Evolutionary conservation across 192 early-diverging fungal genomes (phyloP), one percentile per base, ranked within the genome.

Genomic region (Backusella morwellensis): DNA sequence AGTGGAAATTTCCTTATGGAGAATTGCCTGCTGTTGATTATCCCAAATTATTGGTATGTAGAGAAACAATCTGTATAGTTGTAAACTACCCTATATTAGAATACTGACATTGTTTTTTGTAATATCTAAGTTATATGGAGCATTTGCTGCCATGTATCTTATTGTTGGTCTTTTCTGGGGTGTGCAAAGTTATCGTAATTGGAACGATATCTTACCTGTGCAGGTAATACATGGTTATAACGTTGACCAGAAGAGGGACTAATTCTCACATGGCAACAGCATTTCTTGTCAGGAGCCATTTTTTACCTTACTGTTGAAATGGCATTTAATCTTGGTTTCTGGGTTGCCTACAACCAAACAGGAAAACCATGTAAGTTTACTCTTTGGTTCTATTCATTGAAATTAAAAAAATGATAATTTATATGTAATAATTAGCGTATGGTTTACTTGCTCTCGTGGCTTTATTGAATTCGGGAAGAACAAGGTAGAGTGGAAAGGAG

Each of bases 251-350:
- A 42, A 72, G 5, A 23, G 1, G 14, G 9, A 56, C 9, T n/a
- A n/a, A 75, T 34, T 34, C 23, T 36, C 47, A 50, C 1, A 36
- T 77, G 23, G 19, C 1, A 23, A n/a, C 35, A 85, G 85, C 93
- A 97, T 80, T 96, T 94, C 80, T 90, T 97, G 14, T 91, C 93
- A 1, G 92, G 88, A 4, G 91, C 97, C 7, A 91, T 95, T 23
- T 91, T 94, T 54, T 92, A 97, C 82, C 86, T 99, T 34, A 93
- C 92, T 68, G 82, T 95, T 6, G 97, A 97, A 74, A 96, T 95
- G 94, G 95, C 93, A 1, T 91, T 97, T 82, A 97, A 98, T 84
- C 96, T 93, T 88, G 94, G 88, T 9, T 91, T 90, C 79, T 93
- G 91, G 92, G 87, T 87, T 66, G 82, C 92, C 72, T 91, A 88